Evolutionary conservation across 108 stramenopile genomes (phyloP), one percentile per base, ranked within the genome.

Genomic region (Fragilariopsis cylindrus): DNA sequence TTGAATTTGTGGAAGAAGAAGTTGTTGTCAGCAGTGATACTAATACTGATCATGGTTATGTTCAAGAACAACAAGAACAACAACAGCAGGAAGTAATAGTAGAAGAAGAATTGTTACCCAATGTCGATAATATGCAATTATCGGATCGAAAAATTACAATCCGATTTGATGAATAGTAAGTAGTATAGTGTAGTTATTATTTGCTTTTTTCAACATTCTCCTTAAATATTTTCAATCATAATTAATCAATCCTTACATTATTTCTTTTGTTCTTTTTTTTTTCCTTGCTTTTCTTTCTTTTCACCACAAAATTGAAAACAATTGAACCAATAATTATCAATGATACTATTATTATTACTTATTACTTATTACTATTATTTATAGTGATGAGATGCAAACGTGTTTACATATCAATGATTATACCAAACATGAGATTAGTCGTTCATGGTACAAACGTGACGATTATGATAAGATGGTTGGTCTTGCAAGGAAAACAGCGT

Each of bases 401-500:
- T 64, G 73, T 16, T 21, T 80, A 53, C 73, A 80, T 54, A 80
- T 80, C 60, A 74, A 80, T 57, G 79, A 80, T 60, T 80, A 74
- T 42, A 80, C 79, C 49, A 73, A 73, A 49, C 68, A 70, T 43
- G 79, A 80, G 52, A 74, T 80, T 21, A 65, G 44, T 49, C 18
- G 44, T 19, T 49, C 73, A 0, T 80, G 79, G 79, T 80, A 80
- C 73, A 74, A 69, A 44, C 48, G 79, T 15, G 73, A 80, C 16
- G 79, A 80, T 54, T 80, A 80, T 53, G 79, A 80, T 66, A 74
- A 74, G 45, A 80, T 80, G 73, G 73, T 80, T 0, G 67, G 52
- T 8, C 69, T 74, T 44, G 73, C 73, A 7, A 60, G 73, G 12
- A 80, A 74, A 45, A 80, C 79, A 15, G 79, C 79, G 0, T 66